These are phyloP conservation scores for Flaveria trinervia DNA, from an alignment of 129 eudicot genomes.

Conservation along the genomic window DNA sequence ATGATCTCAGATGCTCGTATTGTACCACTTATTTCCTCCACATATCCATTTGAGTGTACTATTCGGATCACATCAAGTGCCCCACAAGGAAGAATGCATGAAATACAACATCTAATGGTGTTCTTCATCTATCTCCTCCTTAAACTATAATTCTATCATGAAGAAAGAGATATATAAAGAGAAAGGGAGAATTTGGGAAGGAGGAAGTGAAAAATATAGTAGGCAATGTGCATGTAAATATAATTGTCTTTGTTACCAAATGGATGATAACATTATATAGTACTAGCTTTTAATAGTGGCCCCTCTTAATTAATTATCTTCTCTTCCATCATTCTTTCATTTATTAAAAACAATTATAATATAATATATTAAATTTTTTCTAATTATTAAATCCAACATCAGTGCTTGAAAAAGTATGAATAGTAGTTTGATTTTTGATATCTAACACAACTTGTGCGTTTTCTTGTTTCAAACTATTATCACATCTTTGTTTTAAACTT, in stretches of 20 bases:
- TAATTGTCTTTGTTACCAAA: conserved; percentile 30
- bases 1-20: conserved; percentile 68
- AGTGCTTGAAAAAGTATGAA: conserved; percentile 16
- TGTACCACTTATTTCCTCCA: conserved; percentile 72
- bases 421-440: conserved; percentile 3
- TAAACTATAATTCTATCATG: conserved; percentile 35
- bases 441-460: neutral
- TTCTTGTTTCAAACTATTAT: conserved; percentile 18
- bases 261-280: conserved; percentile 33
- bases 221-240: conserved; percentile 24
- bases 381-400: conserved; percentile 14
- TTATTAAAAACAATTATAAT: neutral
- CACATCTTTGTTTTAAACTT: neutral
- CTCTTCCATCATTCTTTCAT: conserved; percentile 36
- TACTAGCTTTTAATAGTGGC: conserved; percentile 29
- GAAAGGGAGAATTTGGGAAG: conserved; percentile 20
- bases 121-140: conserved; percentile 50
- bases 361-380: neutral
- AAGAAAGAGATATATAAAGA: conserved; percentile 29
- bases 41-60: conserved; percentile 78
- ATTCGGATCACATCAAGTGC: conserved; percentile 90
- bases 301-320: conserved; percentile 24
- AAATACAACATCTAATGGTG: conserved; percentile 85
- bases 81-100: conserved; percentile 97
- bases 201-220: conserved; percentile 30